These are phyloP conservation scores for Colletotrichum tropicale DNA, from an alignment of 2,329 filamentous ascomycete genomes.

Conservation along the genomic window DNA sequence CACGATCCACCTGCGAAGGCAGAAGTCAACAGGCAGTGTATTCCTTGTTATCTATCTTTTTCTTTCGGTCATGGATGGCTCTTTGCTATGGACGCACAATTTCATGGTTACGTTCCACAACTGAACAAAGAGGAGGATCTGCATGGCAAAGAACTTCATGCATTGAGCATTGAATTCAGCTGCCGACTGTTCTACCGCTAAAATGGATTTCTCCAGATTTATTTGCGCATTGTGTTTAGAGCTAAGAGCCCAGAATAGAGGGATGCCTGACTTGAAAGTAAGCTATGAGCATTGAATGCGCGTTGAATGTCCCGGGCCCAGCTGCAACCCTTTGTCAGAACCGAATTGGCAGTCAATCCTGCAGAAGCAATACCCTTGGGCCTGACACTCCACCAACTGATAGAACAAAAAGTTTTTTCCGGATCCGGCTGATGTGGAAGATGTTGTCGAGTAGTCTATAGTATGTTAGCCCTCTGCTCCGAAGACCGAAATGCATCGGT, in stretches of 20 bases:
- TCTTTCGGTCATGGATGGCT: not conserved
- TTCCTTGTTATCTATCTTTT: not conserved
- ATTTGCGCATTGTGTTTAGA: not conserved
- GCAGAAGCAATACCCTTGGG: not conserved
- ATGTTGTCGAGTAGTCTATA: not conserved
- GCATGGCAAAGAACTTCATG: not conserved
- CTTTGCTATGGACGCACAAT: not conserved
- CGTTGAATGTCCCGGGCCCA: not conserved
- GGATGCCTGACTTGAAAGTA: not conserved
- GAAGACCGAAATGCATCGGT: not conserved
- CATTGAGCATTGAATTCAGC: not conserved
- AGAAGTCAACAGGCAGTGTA: not conserved
- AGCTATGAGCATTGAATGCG: not conserved
- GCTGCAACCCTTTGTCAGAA: not conserved
- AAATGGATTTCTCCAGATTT: not conserved
- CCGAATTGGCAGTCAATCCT: not conserved
- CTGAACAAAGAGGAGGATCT: not conserved
- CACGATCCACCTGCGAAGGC: not conserved
- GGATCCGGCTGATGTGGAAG: not conserved
- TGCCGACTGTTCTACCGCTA: not conserved
- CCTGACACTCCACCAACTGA: not conserved
- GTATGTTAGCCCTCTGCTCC: not conserved
- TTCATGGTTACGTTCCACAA: not conserved
- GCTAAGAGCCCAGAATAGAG: not conserved
- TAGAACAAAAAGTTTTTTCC: not conserved